Conservation (phyloP, 768 basidiomycete genomes). For the Hygrophorus pudorinus region DNA sequence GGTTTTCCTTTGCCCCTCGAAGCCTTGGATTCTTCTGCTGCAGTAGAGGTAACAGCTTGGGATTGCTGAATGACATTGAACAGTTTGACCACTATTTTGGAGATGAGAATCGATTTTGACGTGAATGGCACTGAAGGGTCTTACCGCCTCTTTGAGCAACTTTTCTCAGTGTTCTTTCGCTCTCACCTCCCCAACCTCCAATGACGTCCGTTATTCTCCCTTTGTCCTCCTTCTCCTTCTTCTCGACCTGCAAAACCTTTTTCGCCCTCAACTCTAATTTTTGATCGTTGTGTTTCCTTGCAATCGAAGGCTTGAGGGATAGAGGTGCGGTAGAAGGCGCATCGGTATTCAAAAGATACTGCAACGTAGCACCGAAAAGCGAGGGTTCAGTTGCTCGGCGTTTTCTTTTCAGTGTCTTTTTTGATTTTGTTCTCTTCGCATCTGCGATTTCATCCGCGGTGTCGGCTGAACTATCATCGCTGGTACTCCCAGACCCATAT, state of each 20-base stretch:
- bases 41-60: slow-evolving; percentile 44
- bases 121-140: slow-evolving; percentile 9
- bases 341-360: slow-evolving; percentile 61
- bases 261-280: slow-evolving; percentile 66
- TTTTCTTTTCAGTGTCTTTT: slow-evolving; percentile 76
- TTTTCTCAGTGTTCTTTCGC: slow-evolving; percentile 68
- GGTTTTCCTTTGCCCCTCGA: slow-evolving; percentile 66
- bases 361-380: slow-evolving; percentile 66
- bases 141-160: slow-evolving; percentile 79
- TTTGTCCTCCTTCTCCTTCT: slow-evolving; percentile 65
- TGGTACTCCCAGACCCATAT: slow-evolving; percentile 15
- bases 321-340: slow-evolving; percentile 62
- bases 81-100: slow-evolving; percentile 57
- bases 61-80: slow-evolving; percentile 84
- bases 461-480: slow-evolving; percentile 26
- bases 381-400: slow-evolving; percentile 66
- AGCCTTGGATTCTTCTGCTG: slow-evolving; percentile 49
- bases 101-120: neutral
- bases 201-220: slow-evolving; percentile 61
- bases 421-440: slow-evolving; percentile 53
- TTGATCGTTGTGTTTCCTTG: slow-evolving; percentile 60
- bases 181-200: slow-evolving; percentile 84
- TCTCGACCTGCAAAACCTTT: slow-evolving; percentile 60
- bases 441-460: slow-evolving; percentile 59
- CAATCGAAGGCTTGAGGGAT: slow-evolving; percentile 69